Evolutionary conservation across 2,329 filamentous ascomycete species (phyloP), one percentile per base, ranked within the genome.

Genomic region (Leptographium procerum): DNA sequence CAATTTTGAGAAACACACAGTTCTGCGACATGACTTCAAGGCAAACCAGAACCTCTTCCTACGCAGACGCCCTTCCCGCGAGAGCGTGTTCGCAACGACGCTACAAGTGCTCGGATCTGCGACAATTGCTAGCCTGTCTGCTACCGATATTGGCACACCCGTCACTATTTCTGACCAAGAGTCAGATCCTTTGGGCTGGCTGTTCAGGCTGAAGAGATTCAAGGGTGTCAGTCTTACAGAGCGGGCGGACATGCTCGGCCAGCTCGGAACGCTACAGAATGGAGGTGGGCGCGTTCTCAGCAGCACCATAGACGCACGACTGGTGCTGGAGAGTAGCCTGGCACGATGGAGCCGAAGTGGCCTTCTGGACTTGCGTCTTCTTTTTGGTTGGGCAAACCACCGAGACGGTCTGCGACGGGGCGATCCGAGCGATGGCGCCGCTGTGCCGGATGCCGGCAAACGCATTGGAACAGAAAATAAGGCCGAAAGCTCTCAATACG

Each of bases 11-110:
- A 74, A 77, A 55, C 83, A 87, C 59, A 75, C 84, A 0, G 70
- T 75, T 0, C 81, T 94, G 54, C 75, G 81, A 5, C 71, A 78
- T 0, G 81, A 84, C 4, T 90, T 96, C 72, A 74, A 74, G 13
- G 75, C 77, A 24, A 85, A 85, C 29, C 89, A 95, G 65, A 88
- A 83, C 1, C 74, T 96, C 48, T 85, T 85, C 66, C 83, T 96
- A 5, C 82, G 87, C 22, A 79, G 87, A 19, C 83, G 90, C 57
- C 81, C 86, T 16, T 78, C 84, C 47, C 81, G 83, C 63, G 86
- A 88, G 64, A 80, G 78, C 9, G 79, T 82, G 10, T 95, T 96
- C 69, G 78, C 82, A 6, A 85, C 88, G 0, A 89, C 89, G 0
- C 77, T 95, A 16, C 80, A 85, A 3, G 88, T 88, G 0, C 77